Conservation (phyloP, 352 stramenopile species). For the Blastocystis sp. region DNA sequence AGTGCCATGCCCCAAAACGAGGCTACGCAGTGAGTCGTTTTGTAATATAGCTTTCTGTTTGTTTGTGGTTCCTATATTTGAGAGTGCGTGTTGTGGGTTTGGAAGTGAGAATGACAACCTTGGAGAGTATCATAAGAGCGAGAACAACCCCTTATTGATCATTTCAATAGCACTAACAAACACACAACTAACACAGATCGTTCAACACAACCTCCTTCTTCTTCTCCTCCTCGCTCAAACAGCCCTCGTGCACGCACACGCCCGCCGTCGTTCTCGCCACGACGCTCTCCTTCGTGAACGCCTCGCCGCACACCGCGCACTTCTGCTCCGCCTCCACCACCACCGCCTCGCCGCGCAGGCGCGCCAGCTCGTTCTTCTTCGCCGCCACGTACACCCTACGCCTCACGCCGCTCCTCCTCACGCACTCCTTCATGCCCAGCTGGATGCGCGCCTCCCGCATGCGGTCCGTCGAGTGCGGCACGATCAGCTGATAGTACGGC, state of each 20-base stretch:
- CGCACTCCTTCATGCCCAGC: constrained; percentile 43
- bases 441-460: constrained; percentile 49
- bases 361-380: neutral
- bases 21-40: no score
- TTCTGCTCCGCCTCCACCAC: neutral
- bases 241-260: constrained; percentile 7
- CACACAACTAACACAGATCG: constrained; percentile 49
- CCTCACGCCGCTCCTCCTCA: neutral
- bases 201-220: constrained; percentile 44
- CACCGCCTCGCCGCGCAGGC: constrained; percentile 6
- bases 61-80: no score
- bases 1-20: no score
- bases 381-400: constrained; percentile 18
- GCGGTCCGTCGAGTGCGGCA: constrained; percentile 49
- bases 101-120: no score
- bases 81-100: no score
- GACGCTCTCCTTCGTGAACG: neutral
- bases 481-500: constrained; percentile 11
- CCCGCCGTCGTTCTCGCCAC: neutral
- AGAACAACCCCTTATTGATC: no score
- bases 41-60: no score
- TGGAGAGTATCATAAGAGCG: no score
- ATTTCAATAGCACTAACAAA: constrained; percentile 5
- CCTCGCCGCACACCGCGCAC: constrained; percentile 24
- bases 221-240: constrained; percentile 14